Conservation (phyloP, 345 rosid species). For the Populus deltoides region DNA sequence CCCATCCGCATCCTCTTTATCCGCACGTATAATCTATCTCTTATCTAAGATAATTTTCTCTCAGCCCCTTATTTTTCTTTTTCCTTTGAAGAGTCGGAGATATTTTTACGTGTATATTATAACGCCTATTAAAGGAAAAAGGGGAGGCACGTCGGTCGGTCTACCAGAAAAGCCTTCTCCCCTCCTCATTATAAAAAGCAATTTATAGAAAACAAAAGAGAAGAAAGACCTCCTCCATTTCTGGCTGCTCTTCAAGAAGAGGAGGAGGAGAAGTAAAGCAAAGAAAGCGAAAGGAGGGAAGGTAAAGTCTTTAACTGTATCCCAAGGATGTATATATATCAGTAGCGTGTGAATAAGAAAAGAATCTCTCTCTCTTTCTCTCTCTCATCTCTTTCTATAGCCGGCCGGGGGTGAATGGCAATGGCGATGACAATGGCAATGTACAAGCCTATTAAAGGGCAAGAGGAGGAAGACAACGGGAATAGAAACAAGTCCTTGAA, state of each 20-base stretch:
- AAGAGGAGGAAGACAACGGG: conserved; percentile 2
- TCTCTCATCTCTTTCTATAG: background rate
- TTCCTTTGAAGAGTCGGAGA: too few species aligned
- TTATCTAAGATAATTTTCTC: too few species aligned
- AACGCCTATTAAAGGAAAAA: background rate
- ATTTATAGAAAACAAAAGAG: background rate
- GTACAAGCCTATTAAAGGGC: conserved; percentile 29
- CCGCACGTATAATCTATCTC: too few species aligned
- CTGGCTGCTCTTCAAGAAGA: background rate
- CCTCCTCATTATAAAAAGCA: background rate
- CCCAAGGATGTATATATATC: background rate
- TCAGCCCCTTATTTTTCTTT: too few species aligned
- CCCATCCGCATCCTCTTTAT: too few species aligned
- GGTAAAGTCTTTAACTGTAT: background rate
- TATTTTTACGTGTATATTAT: background rate
- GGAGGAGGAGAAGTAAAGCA: background rate
- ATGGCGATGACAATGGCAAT: conserved; percentile 2
- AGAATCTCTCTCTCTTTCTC: background rate
- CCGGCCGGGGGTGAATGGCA: background rate
- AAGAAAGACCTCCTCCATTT: background rate
- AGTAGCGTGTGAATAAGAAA: background rate
- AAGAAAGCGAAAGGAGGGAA: background rate
- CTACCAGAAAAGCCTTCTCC: background rate
- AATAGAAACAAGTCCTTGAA: background rate
- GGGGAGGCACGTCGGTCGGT: background rate